Percentiles rank a stretch among this genome's conserved stretches.
Evolutionary conservation across 1,139 yeast genomes (phyloP).

Genomic region (Pichia sp.): DNA sequence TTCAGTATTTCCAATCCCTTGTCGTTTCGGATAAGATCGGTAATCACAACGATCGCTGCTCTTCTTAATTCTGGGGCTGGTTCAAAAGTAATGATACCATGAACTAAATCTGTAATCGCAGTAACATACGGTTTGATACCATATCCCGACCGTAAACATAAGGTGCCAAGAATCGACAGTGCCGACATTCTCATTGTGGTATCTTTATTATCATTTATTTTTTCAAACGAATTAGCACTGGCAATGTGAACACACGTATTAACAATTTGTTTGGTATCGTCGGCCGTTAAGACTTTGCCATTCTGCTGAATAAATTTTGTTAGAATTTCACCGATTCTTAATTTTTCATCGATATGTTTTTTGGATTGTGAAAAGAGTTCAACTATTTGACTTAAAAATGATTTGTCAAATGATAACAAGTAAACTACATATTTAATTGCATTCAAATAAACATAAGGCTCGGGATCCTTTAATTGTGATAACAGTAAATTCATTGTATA

Average conservation of each 20-base stretch:
- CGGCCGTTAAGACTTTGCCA: slow-evolving; percentile 37
- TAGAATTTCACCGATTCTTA: slow-evolving; percentile 77
- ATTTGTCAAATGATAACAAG: slow-evolving; percentile 35
- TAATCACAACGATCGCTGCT: slow-evolving; percentile 63
- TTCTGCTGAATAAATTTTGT: slow-evolving; percentile 48
- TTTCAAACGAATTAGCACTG: slow-evolving; percentile 24
- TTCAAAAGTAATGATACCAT: slow-evolving; percentile 66
- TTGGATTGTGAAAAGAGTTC: slow-evolving; percentile 15
- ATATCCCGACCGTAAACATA: slow-evolving; percentile 42
- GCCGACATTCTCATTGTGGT: slow-evolving; percentile 74
- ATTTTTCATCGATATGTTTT: slow-evolving; percentile 50
- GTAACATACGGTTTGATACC: slow-evolving; percentile 37
- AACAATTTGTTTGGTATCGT: slow-evolving; percentile 30
- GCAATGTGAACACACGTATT: slow-evolving; percentile 34
- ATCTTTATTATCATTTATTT: slow-evolving; percentile 36
- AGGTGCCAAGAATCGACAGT: slow-evolving; percentile 68
- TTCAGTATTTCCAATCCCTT: slow-evolving; percentile 42
- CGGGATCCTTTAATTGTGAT: slow-evolving; percentile 64
- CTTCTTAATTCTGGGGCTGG: slow-evolving; percentile 52
- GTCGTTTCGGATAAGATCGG: slow-evolving; percentile 47
- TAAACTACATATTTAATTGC: slow-evolving; percentile 71
- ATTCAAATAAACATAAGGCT: slow-evolving; percentile 80
- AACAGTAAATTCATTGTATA: slow-evolving; percentile 58
- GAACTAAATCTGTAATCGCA: slow-evolving; percentile 64
- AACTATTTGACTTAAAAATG: slow-evolving; percentile 32